Conservation (phyloP, 75 land plant genomes). For the Cryptomeria japonica region DNA sequence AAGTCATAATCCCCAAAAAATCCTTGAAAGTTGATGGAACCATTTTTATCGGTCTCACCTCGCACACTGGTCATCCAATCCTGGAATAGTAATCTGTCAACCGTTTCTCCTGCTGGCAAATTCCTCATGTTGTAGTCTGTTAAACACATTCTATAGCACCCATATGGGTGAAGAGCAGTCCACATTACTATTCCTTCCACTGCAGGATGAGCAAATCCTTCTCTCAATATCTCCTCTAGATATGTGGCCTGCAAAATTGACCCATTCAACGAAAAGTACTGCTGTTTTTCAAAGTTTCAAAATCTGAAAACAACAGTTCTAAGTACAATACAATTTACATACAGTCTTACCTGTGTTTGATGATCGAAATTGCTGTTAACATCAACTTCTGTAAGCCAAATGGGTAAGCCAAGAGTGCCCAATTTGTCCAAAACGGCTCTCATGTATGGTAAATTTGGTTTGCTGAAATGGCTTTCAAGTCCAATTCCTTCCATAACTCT, state of each 20-base stretch:
- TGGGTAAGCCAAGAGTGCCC: slow-evolving; percentile 60
- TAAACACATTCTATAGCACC: slow-evolving; percentile 89
- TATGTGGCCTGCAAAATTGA: slow-evolving; percentile 37
- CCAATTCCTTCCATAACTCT: slow-evolving; percentile 70
- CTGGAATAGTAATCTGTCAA: slow-evolving; percentile 69
- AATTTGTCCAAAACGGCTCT: slow-evolving; percentile 74
- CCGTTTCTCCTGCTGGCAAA: slow-evolving; percentile 73
- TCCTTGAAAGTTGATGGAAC: slow-evolving; percentile 50
- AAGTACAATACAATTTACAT: not conserved
- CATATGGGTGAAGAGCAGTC: slow-evolving; percentile 59
- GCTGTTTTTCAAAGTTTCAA: not conserved
- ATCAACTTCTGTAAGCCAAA: slow-evolving; percentile 79
- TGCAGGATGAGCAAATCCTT: slow-evolving; percentile 67
- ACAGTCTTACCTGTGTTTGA: slow-evolving; percentile 43
- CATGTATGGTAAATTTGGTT: slow-evolving; percentile 63
- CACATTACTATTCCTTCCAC: slow-evolving; percentile 69
- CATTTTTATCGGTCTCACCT: slow-evolving; percentile 46
- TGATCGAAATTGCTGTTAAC: slow-evolving; percentile 49
- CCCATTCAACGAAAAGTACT: not conserved
- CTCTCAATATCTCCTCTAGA: slow-evolving; percentile 60
- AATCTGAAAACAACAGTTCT: too few species aligned
- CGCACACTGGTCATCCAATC: slow-evolving; percentile 37
- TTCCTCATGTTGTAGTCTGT: slow-evolving; percentile 62
- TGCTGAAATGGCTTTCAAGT: slow-evolving; percentile 63
- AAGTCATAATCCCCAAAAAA: slow-evolving; percentile 65